Percentiles rank a stretch among this genome's conserved stretches.
Evolutionary conservation across 2,329 filamentous ascomycete genomes (phyloP).

Genomic region (Pseudogymnoascus sp.): DNA sequence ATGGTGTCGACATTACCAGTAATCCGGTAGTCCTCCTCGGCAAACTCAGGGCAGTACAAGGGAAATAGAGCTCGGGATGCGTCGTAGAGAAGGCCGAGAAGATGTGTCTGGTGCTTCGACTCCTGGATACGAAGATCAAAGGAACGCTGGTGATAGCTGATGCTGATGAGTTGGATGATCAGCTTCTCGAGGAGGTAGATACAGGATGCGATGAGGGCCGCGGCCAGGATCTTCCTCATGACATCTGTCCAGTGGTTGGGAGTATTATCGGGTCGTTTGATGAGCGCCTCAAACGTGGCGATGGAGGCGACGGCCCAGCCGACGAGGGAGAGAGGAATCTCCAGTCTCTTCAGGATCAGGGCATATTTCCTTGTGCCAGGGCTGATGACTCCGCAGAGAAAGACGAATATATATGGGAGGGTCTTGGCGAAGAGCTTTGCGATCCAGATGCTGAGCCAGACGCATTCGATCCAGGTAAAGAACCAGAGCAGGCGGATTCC

Average conservation of each 20-base stretch:
- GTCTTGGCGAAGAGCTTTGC: conserved; percentile 57
- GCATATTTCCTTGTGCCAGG: conserved; percentile 64
- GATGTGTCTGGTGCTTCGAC: conserved; percentile 76
- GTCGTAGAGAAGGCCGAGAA: conserved; percentile 81
- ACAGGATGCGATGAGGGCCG: conserved; percentile 58
- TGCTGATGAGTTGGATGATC: conserved; percentile 73
- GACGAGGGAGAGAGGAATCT: conserved; percentile 59
- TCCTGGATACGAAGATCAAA: conserved; percentile 78
- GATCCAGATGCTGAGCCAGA: conserved; percentile 60
- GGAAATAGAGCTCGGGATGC: conserved; percentile 84
- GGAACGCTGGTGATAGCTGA: conserved; percentile 77
- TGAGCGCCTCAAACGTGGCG: conserved; percentile 53
- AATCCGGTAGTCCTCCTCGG: conserved; percentile 86
- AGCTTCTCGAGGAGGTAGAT: conserved; percentile 70
- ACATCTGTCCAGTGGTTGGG: conserved; percentile 43
- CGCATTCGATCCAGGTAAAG: conserved; percentile 61
- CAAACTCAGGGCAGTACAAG: conserved; percentile 83
- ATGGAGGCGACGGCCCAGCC: conserved; percentile 58
- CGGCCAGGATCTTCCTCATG: conserved; percentile 57
- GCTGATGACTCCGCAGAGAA: conserved; percentile 60
- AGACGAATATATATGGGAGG: conserved; percentile 56
- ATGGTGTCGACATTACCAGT: conserved; percentile 68
- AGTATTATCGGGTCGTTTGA: conserved; percentile 24
- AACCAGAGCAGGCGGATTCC: conserved; percentile 50
- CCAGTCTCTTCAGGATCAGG: conserved; percentile 53